Evolutionary conservation across 495 filamentous ascomycete species (phyloP).

Genomic region (Mytilinidion resinicola): DNA sequence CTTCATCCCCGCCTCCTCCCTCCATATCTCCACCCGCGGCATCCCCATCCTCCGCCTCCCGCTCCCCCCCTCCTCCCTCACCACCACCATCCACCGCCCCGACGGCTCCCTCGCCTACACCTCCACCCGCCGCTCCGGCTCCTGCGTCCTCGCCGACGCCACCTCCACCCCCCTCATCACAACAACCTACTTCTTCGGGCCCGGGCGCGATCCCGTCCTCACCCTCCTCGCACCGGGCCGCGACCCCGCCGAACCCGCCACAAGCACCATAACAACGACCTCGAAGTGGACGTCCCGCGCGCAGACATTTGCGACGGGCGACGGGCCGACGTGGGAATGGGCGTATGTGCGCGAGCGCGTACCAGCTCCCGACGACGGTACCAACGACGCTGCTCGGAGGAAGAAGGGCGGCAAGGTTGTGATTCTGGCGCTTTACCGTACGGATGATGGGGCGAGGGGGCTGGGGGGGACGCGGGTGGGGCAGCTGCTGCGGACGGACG

Average conservation of each 20-base stretch:
- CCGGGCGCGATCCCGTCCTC: slow-evolving; percentile 35
- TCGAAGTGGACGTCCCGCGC: slow-evolving; percentile 38
- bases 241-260: background rate
- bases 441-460: slow-evolving; percentile 13
- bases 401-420: slow-evolving; percentile 16
- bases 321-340: slow-evolving; percentile 45
- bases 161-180: slow-evolving; percentile 31
- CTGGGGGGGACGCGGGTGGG: slow-evolving; percentile 38
- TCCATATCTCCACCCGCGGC: slow-evolving; percentile 45
- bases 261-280: slow-evolving; percentile 33
- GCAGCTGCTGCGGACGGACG: slow-evolving; percentile 41
- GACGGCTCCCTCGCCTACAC: slow-evolving; percentile 37
- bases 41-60: slow-evolving; percentile 42
- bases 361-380: background rate
- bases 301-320: slow-evolving; percentile 34
- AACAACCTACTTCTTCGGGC: slow-evolving; percentile 49
- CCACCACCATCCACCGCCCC: slow-evolving; percentile 42
- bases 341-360: slow-evolving; percentile 40
- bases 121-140: slow-evolving; percentile 45
- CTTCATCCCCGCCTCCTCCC: slow-evolving; percentile 36
- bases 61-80: slow-evolving; percentile 36
- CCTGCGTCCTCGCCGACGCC: slow-evolving; percentile 31
- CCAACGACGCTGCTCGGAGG: slow-evolving; percentile 10
- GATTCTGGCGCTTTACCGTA: slow-evolving; percentile 31
- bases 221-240: slow-evolving; percentile 23